Percentiles rank a stretch among this genome's conserved stretches.
Evolutionary conservation across 2,329 filamentous ascomycete genomes (phyloP).

Genomic region (Mariannaea elegans): DNA sequence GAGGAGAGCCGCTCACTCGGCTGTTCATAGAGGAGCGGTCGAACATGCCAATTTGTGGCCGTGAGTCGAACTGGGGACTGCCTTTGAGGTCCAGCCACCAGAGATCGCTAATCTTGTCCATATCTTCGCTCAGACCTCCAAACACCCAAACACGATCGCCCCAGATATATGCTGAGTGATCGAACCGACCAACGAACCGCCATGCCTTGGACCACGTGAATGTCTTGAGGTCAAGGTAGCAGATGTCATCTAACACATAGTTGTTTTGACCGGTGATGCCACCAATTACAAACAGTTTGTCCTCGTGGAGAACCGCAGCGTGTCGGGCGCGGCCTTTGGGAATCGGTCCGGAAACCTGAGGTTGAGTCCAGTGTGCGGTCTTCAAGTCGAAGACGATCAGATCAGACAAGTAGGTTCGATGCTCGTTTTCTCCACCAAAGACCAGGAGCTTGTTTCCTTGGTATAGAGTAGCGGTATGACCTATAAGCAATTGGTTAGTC

Average conservation of each 20-base stretch:
- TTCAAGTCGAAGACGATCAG: slow-evolving; percentile 96
- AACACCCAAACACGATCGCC: slow-evolving; percentile 95
- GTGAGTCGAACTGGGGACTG: slow-evolving; percentile 82
- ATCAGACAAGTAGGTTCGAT: slow-evolving; percentile 93
- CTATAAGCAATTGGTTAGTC: slow-evolving; percentile 53
- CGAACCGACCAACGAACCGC: slow-evolving; percentile 94
- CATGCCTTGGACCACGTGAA: slow-evolving; percentile 97
- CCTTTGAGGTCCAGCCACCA: slow-evolving; percentile 98
- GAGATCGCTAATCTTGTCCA: slow-evolving; percentile 95
- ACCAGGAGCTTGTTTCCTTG: slow-evolving; percentile 95
- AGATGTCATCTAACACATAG: slow-evolving; percentile 93
- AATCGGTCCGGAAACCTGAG: slow-evolving; percentile 82
- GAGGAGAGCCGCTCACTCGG: slow-evolving; percentile 59
- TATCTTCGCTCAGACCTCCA: slow-evolving; percentile 91
- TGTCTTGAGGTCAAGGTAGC: slow-evolving; percentile 95
- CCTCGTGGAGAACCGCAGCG: slow-evolving; percentile 92
- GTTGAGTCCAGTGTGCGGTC: slow-evolving; percentile 94
- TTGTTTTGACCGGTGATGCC: slow-evolving; percentile 95
- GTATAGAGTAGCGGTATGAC: slow-evolving; percentile 94
- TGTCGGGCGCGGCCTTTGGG: slow-evolving; percentile 93
- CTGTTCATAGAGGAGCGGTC: slow-evolving; percentile 56
- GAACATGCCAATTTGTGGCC: slow-evolving; percentile 64
- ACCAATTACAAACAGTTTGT: slow-evolving; percentile 94
- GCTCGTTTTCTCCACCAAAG: slow-evolving; percentile 98
- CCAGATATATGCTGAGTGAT: slow-evolving; percentile 95